Percentiles rank a stretch among this genome's conserved stretches.
phyloP scores from a whole-genome alignment of 352 stramenopile genomes.

The Pythium vanterpoolii region DNA sequence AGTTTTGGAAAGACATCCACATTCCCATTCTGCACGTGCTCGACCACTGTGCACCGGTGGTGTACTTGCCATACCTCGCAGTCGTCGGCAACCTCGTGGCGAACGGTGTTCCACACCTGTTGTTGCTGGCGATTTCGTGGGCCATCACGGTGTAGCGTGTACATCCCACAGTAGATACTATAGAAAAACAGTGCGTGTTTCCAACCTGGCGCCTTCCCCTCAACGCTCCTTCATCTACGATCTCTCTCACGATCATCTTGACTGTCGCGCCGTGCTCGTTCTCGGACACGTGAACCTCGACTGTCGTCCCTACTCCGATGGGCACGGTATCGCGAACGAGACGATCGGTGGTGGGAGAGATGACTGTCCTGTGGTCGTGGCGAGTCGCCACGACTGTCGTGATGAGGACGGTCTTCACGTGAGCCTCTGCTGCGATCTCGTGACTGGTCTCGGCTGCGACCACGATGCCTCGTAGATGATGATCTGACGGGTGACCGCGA shows the following conservation, averaged over 20 bases:
- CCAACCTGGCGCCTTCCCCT: too few species aligned
- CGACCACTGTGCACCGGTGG: constrained; percentile 57
- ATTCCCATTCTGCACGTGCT: constrained; percentile 69
- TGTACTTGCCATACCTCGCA: constrained; percentile 73
- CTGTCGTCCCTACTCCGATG: not conserved
- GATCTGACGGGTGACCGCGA: not conserved
- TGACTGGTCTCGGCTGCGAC: constrained; percentile 1
- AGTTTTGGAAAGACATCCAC: constrained; percentile 82
- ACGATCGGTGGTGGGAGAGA: not conserved
- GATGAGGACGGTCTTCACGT: not conserved
- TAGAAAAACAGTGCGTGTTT: not conserved
- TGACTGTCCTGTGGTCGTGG: not conserved
- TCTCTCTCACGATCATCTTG: not conserved
- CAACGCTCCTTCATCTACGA: constrained; percentile 2
- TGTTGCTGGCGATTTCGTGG: constrained; percentile 57
- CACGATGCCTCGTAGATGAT: not conserved
- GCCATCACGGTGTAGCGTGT: constrained; percentile 35
- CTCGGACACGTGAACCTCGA: not conserved
- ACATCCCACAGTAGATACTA: not conserved
- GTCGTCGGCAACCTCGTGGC: constrained; percentile 63
- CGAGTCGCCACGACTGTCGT: not conserved
- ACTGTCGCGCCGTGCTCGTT: not conserved
- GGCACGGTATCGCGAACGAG: not conserved
- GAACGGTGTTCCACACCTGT: constrained; percentile 67
- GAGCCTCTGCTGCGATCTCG: not conserved